Conservation (phyloP, 2,329 filamentous ascomycete species). For the Fusarium nelsonii region DNA sequence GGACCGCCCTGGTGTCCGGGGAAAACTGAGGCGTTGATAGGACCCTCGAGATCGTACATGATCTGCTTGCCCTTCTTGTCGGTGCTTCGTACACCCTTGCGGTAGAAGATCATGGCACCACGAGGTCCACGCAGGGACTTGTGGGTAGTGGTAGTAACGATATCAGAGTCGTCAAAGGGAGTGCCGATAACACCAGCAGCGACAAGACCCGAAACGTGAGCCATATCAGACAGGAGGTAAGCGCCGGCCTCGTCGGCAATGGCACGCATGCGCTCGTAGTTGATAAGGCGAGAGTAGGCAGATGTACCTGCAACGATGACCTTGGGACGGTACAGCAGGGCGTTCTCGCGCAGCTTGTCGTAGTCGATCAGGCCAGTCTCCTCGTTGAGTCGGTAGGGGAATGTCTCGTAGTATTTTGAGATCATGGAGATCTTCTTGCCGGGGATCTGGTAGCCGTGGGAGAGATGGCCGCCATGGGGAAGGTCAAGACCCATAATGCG, state of each 20-base stretch:
- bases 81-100: conserved; percentile 84
- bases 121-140: conserved; percentile 94
- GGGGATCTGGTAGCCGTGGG: conserved; percentile 94
- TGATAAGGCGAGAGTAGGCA: conserved; percentile 92
- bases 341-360: conserved; percentile 85
- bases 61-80: conserved; percentile 86
- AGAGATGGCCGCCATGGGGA: conserved; percentile 93
- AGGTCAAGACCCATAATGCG: conserved; percentile 96
- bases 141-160: conserved; percentile 98
- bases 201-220: conserved; percentile 92
- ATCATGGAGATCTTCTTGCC: conserved; percentile 93
- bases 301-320: conserved; percentile 93
- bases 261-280: conserved; percentile 88
- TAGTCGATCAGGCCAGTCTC: conserved; percentile 94
- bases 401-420: conserved; percentile 97
- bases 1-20: conserved; percentile 96
- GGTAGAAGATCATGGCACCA: conserved; percentile 98
- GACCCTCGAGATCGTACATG: conserved; percentile 85
- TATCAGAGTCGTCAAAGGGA: conserved; percentile 87
- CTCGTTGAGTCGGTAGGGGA: conserved; percentile 91
- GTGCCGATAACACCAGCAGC: conserved; percentile 89
- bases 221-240: conserved; percentile 94
- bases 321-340: conserved; percentile 90
- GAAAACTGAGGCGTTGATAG: conserved; percentile 96
- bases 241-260: conserved; percentile 89